Evolutionary conservation across 371 early-diverging fungal species (phyloP).

Genomic region (Rhizopus stolonifer): DNA sequence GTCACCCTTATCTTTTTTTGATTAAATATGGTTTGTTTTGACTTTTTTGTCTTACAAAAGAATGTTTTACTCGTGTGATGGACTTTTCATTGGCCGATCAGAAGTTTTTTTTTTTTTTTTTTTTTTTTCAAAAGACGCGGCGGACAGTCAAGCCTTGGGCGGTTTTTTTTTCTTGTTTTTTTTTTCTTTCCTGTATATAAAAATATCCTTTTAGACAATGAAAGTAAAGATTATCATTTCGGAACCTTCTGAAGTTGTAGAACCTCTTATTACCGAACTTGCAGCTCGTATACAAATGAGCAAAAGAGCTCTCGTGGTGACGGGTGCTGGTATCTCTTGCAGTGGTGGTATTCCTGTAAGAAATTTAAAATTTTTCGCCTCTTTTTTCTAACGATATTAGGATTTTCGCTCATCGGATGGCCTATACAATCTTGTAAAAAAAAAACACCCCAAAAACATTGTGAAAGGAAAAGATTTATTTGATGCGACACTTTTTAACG

Average conservation of each 20-base stretch:
- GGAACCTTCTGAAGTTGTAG: conserved; percentile 36
- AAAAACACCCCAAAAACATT: conserved; percentile 68
- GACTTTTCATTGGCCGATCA: conserved; percentile 4
- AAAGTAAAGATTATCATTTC: conserved; percentile 33
- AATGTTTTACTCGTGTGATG: neutral
- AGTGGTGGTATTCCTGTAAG: conserved; percentile 86
- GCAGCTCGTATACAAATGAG: conserved; percentile 59
- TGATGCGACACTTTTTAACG: conserved; percentile 87
- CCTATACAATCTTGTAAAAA: conserved; percentile 79
- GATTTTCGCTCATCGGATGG: conserved; percentile 84
- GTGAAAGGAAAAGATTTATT: conserved; percentile 93
- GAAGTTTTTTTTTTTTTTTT: conserved; percentile 1
- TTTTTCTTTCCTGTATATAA: neutral
- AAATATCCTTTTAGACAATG: conserved; percentile 10
- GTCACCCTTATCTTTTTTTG: too few relatives aligned
- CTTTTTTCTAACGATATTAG: conserved; percentile 27
- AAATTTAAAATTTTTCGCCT: neutral
- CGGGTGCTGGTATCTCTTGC: conserved; percentile 94
- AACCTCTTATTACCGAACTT: conserved; percentile 41
- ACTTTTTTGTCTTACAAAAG: neutral
- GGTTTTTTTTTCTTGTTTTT: neutral
- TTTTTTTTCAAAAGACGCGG: conserved; percentile 4
- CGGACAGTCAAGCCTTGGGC: neutral
- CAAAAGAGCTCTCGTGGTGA: conserved; percentile 74
- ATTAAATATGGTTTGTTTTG: too few relatives aligned